Conservation (phyloP, 805 yeast genomes). For the Wickerhamomyces rabaulensis region DNA sequence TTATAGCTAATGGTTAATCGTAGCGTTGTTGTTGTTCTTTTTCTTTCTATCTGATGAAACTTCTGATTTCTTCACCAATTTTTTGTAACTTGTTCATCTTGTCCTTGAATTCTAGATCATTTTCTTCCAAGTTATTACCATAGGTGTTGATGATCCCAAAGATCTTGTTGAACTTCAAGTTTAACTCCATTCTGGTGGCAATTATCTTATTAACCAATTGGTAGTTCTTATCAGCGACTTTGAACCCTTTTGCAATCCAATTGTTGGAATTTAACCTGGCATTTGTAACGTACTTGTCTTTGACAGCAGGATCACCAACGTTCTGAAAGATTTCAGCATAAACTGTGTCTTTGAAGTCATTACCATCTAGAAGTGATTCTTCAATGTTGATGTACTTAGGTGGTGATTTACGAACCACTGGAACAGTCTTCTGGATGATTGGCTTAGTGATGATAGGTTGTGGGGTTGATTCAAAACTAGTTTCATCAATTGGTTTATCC, state of each 20-base stretch:
- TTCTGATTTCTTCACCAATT: constrained; percentile 37
- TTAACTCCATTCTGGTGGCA: constrained; percentile 33
- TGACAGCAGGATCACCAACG: constrained; percentile 17
- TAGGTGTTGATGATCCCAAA: constrained; percentile 33
- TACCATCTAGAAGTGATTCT: not conserved
- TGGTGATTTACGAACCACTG: not conserved
- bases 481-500: constrained; percentile 1
- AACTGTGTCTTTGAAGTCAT: not conserved
- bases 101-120: constrained; percentile 28
- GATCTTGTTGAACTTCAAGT: constrained; percentile 33
- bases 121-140: constrained; percentile 27
- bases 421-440: not conserved
- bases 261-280: constrained; percentile 23
- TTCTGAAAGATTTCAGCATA: constrained; percentile 14
- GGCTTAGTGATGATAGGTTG: not conserved
- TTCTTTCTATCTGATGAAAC: constrained; percentile 26
- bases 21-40: not conserved
- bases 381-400: not conserved
- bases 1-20: not conserved
- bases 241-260: constrained; percentile 35
- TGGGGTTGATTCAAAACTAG: constrained; percentile 1
- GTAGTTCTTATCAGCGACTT: constrained; percentile 29
- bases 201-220: constrained; percentile 30
- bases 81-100: constrained; percentile 33
- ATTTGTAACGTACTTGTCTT: constrained; percentile 23